A percentile compares a stretch with the other conserved stretches of the same genome.
phyloP scores from a whole-genome alignment of 371 early-diverging fungal species.

The Choanephora cucurbitarum region DNA sequence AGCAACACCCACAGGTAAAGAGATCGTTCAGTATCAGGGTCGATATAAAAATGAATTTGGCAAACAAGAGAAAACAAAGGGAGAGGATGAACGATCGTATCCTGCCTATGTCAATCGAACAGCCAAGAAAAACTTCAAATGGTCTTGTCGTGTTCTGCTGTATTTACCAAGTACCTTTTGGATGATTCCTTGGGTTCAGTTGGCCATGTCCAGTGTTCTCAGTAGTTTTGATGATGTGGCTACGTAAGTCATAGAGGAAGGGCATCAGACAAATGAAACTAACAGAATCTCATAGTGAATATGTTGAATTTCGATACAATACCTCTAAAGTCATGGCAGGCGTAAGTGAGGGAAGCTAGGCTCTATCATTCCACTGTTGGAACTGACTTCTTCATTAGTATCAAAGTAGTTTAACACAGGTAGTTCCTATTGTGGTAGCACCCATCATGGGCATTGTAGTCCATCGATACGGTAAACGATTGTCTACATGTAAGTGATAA shows the following conservation, averaged over 20 bases:
- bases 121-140: constrained; percentile 16
- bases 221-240: constrained; percentile 53
- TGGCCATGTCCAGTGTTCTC: constrained; percentile 49
- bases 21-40: constrained; percentile 20
- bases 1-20: constrained; percentile 35
- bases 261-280: background rate
- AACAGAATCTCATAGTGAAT: constrained; percentile 42
- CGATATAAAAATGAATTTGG: constrained; percentile 13
- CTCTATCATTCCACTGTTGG: no score
- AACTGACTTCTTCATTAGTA: constrained; percentile 29
- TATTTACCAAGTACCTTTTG: constrained; percentile 47
- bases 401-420: constrained; percentile 57
- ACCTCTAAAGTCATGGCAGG: constrained; percentile 47
- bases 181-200: constrained; percentile 48
- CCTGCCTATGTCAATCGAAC: background rate
- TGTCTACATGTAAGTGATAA: constrained; percentile 34
- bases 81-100: background rate
- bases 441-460: constrained; percentile 57
- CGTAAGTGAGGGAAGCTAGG: no score
- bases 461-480: constrained; percentile 54
- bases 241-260: constrained; percentile 26
- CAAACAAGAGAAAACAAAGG: constrained; percentile 5
- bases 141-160: constrained; percentile 28
- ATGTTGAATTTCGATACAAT: constrained; percentile 47
- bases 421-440: constrained; percentile 53